These are phyloP conservation scores for Trypanosoma congolense DNA, from an alignment of 208 protist species.

Conservation along the genomic window DNA sequence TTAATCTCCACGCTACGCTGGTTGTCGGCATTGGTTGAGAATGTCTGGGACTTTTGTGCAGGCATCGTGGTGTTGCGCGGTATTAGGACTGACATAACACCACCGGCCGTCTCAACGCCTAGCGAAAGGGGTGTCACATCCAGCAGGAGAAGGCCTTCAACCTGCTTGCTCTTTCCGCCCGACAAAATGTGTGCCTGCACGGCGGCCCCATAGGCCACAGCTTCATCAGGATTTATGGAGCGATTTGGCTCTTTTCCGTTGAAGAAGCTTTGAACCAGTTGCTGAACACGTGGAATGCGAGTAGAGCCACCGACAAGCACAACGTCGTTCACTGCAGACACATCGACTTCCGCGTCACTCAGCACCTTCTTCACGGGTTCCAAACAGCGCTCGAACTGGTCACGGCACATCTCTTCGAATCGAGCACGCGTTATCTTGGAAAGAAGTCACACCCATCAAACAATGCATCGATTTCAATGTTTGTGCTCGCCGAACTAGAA, in stretches of 20 bases:
- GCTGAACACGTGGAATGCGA: slow-evolving; percentile 98
- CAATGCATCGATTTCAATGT: slow-evolving; percentile 97
- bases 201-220: slow-evolving; percentile 93
- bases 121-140: slow-evolving; percentile 93
- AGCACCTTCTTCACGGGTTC: slow-evolving; percentile 86
- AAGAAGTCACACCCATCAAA: slow-evolving; percentile 97
- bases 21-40: slow-evolving; percentile 84
- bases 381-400: slow-evolving; percentile 85
- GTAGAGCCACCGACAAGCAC: slow-evolving; percentile 95
- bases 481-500: slow-evolving; percentile 88
- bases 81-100: slow-evolving; percentile 94
- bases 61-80: slow-evolving; percentile 82
- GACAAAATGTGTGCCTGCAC: slow-evolving; percentile 96
- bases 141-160: slow-evolving; percentile 71
- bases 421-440: slow-evolving; percentile 96
- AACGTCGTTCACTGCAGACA: slow-evolving; percentile 87
- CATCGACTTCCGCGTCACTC: slow-evolving; percentile 84
- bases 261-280: slow-evolving; percentile 94
- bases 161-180: slow-evolving; percentile 58
- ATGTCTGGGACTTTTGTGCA: slow-evolving; percentile 81
- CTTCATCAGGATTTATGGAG: slow-evolving; percentile 92
- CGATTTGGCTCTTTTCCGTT: slow-evolving; percentile 91
- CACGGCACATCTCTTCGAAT: slow-evolving; percentile 96
- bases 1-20: slow-evolving; percentile 89
- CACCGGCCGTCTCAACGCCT: slow-evolving; percentile 90